Evolutionary conservation across 768 basidiomycete genomes (phyloP).

Genomic region (Dacryopinax primogenitus): DNA sequence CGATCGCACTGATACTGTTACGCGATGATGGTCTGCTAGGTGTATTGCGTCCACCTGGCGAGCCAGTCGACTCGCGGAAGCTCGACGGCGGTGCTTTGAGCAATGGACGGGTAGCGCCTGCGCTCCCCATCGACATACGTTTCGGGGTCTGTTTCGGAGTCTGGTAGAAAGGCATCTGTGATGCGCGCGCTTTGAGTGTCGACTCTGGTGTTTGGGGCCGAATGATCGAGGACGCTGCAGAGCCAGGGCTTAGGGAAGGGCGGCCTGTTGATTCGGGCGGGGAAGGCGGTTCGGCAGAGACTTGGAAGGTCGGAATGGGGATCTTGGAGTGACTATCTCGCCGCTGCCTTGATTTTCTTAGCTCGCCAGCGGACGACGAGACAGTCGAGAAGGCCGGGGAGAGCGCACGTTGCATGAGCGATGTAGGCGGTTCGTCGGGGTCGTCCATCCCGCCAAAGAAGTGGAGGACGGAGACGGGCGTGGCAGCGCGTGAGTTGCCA

Average conservation of each 20-base stretch:
- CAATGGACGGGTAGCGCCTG: neutral
- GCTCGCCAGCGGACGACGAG: neutral
- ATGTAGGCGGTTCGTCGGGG: conserved; percentile 31
- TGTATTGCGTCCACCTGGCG: neutral
- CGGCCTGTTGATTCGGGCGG: neutral
- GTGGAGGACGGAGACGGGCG: conserved; percentile 12
- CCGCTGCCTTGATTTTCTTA: neutral
- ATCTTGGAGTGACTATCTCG: neutral
- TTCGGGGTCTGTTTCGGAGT: conserved; percentile 31
- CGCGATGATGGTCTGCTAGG: conserved; percentile 13
- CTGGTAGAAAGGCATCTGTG: conserved; percentile 45
- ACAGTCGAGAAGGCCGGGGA: conserved; percentile 41
- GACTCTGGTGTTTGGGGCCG: conserved; percentile 62
- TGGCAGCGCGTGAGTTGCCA: conserved; percentile 16
- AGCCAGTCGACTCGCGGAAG: conserved; percentile 38
- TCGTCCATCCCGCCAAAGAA: conserved; percentile 35
- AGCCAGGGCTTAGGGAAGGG: conserved; percentile 17
- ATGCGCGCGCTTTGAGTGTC: conserved; percentile 44
- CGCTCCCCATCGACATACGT: neutral
- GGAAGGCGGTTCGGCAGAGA: neutral
- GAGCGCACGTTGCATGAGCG: conserved; percentile 46
- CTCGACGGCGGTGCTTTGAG: conserved; percentile 26
- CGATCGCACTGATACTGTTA: neutral
- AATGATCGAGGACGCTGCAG: conserved; percentile 32
- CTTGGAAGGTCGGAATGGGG: conserved; percentile 2